Evolutionary conservation across 306 rosid genomes (phyloP).

Genomic region (Casuarina cunninghamiana): DNA sequence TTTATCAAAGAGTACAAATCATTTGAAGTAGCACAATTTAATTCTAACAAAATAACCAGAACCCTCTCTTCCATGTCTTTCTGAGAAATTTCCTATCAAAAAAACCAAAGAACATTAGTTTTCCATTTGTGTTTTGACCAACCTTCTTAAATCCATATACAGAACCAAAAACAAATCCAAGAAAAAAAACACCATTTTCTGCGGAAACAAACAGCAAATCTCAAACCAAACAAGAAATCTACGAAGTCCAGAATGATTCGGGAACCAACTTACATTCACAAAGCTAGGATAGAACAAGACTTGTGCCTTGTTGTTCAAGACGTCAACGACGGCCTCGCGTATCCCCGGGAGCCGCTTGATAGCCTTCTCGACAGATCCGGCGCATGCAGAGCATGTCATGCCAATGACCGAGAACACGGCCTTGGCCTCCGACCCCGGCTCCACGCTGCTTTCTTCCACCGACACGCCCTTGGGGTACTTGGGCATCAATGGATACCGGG

Average conservation of each 20-base stretch:
- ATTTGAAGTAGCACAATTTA: no score
- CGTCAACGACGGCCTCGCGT: conserved; percentile 64
- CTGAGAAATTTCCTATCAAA: not conserved
- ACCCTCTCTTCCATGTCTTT: not conserved
- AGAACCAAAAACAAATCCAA: not conserved
- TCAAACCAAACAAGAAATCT: not conserved
- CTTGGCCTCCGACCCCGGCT: conserved; percentile 31
- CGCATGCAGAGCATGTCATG: conserved; percentile 79
- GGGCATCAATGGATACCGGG: conserved; percentile 79
- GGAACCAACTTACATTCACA: conserved; percentile 47
- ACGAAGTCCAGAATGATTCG: conserved; percentile 6
- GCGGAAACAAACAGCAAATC: not conserved
- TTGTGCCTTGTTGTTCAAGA: conserved; percentile 65
- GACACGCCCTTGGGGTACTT: conserved; percentile 48
- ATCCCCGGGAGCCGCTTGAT: conserved; percentile 78
- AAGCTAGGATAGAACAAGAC: conserved; percentile 56
- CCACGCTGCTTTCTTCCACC: conserved; percentile 1
- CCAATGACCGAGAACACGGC: conserved; percentile 65
- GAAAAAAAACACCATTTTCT: not conserved
- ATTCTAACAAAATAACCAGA: not conserved
- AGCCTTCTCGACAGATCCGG: conserved; percentile 70
- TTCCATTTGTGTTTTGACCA: not conserved
- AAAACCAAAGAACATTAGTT: no score
- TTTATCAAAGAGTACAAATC: no score
- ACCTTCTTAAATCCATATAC: not conserved